Conservation (phyloP, 345 rosid genomes). For the Salix purpurea region DNA sequence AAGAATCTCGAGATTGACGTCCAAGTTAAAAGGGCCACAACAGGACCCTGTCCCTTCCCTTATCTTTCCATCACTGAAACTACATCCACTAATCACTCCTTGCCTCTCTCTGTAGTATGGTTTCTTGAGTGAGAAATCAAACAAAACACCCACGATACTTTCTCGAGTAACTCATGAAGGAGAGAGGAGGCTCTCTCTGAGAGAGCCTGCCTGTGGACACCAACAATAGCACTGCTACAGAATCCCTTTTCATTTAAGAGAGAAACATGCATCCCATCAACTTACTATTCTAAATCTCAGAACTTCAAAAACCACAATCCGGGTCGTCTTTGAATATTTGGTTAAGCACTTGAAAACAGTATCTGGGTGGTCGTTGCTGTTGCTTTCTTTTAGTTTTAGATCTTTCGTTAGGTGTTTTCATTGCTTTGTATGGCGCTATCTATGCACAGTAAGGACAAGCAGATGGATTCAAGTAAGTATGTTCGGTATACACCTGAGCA, state of each 20-base stretch:
- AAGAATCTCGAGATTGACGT: constrained; percentile 54
- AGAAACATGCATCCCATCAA: background rate
- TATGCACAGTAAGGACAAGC: constrained; percentile 39
- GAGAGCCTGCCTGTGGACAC: constrained; percentile 47
- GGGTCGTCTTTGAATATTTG: background rate
- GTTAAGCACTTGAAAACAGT: background rate
- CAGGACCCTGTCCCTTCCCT: background rate
- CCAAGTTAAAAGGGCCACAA: constrained; percentile 29
- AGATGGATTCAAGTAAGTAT: constrained; percentile 62
- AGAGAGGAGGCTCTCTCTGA: constrained; percentile 56
- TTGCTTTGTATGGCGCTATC: constrained; percentile 34
- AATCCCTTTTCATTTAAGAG: background rate
- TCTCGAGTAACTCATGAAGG: constrained; percentile 34
- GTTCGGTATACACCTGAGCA: constrained; percentile 76
- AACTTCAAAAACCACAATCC: constrained; percentile 4
- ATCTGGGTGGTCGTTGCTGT: constrained; percentile 1
- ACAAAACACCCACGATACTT: background rate
- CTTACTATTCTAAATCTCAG: too few relatives aligned
- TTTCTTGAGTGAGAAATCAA: background rate
- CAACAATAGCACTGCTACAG: constrained; percentile 3
- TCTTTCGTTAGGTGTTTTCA: constrained; percentile 1
- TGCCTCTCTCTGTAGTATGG: background rate
- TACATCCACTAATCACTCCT: background rate
- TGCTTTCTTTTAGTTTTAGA: background rate
- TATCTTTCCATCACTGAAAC: background rate